A percentile compares a stretch with the other conserved stretches of the same genome.
phyloP scores from a whole-genome alignment of 768 basidiomycete species.

The Postia placenta region DNA sequence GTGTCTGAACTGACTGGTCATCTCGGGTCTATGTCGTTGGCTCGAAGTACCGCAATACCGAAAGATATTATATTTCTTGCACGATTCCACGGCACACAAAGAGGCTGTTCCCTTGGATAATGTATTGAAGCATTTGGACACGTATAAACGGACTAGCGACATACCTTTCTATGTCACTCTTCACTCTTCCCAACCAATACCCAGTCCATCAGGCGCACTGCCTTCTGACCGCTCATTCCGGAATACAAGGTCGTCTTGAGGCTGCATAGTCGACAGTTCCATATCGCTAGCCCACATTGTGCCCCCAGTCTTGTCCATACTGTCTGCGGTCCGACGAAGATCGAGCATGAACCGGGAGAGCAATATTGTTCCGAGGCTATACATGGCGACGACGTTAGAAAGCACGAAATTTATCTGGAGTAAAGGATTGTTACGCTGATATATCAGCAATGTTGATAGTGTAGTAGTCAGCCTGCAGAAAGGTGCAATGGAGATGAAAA shows the following conservation, averaged over 20 bases:
- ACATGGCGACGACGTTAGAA: neutral
- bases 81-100: too few relatives aligned
- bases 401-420: neutral
- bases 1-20: too few relatives aligned
- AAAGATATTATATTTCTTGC: too few relatives aligned
- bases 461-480: neutral
- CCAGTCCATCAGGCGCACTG: neutral
- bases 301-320: neutral
- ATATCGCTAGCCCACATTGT: neutral
- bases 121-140: too few relatives aligned
- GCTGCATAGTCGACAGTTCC: neutral
- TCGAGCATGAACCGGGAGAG: neutral
- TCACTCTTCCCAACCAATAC: neutral
- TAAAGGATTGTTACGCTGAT: neutral
- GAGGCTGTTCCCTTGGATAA: too few relatives aligned
- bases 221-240: neutral
- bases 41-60: too few relatives aligned
- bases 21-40: too few relatives aligned
- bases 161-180: neutral
- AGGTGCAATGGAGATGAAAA: neutral
- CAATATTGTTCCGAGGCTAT: neutral
- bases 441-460: neutral
- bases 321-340: neutral
- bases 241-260: neutral
- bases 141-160: too few relatives aligned